Base-by-base conservation (phyloP, 1,284 basidiomycete genomes). In the Apiotrichum gracile region DNA sequence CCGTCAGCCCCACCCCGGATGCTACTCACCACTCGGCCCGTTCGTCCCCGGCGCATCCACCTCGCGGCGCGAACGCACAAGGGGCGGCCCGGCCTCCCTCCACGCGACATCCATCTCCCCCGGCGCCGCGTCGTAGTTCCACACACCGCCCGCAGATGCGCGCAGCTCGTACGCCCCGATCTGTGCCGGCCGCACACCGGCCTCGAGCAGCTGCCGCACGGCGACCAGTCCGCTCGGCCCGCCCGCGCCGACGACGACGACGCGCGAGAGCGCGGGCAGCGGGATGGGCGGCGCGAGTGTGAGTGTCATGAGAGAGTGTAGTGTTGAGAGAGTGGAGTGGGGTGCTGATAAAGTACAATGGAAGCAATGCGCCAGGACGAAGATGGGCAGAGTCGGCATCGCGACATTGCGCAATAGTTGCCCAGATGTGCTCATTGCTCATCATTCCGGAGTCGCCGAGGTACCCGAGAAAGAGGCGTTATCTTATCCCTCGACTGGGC, bases 181-280 rank as follows among this genome's bases (percentile, higher is more conserved):
- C 46, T 67, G 57, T 8, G 52, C 45, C 0, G 55, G 47, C 10
- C 57, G 49, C 1, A 48, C 44, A 38, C 68, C 73, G 0, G 67
- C 64, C 17, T 69, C 63, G 7, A 73, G 58, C 3, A 75, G 55
- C 51, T 78, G 74, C 41, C 73, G 68, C 8, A 74, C 65, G 24
- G 73, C 72, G 0, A 72, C 66, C 13, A 80, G 61, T 0, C 77
- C 78, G 0, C 72, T 61, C 17, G 74, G 66, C 1, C 61, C 61
- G 14, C 78, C 78, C 0, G 67, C 74, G 14, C 78, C 78, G 17
- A 79, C 69, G 31, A 79, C 61, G 5, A 74, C 76, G 19, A 78
- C 62, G 24, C 67, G 58, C 5, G 55, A 59, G 5, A 63, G 47
- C 2, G 58, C 52, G 12, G 61, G 61, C 0, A 63, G 55, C n/a